These are phyloP conservation scores for Botrytis sinoallii DNA, from an alignment of 2,329 filamentous ascomycete genomes.

Conservation along the genomic window DNA sequence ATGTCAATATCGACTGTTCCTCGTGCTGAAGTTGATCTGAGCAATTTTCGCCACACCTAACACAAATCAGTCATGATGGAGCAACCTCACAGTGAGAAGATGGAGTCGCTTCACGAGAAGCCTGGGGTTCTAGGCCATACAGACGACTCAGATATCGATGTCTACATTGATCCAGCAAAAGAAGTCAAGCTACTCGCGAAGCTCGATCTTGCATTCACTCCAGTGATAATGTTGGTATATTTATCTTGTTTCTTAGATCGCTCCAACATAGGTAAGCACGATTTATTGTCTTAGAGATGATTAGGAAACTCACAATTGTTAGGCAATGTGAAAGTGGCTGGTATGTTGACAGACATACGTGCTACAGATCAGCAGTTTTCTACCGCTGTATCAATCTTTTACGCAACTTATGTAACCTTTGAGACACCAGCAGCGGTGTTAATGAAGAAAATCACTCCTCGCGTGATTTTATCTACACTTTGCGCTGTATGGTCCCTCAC, in stretches of 20 bases:
- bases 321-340: conserved; percentile 37
- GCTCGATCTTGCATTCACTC: conserved; percentile 47
- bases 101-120: conserved; percentile 4
- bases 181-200: conserved; percentile 48
- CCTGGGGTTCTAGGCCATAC: background rate
- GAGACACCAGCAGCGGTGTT: conserved; percentile 47
- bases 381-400: conserved; percentile 47
- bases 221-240: conserved; percentile 55
- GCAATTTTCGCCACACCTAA: background rate
- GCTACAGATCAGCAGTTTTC: conserved; percentile 24
- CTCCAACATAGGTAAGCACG: conserved; percentile 44
- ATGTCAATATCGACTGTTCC: background rate
- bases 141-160: conserved; percentile 12
- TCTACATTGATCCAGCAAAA: conserved; percentile 43
- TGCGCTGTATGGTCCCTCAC: conserved; percentile 44
- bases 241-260: conserved; percentile 54
- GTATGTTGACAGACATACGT: conserved; percentile 26
- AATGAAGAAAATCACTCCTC: conserved; percentile 47
- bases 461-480: conserved; percentile 40
- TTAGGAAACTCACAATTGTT: conserved; percentile 39
- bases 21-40: background rate
- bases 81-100: conserved; percentile 14
- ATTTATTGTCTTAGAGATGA: background rate
- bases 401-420: conserved; percentile 49
- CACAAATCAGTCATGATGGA: conserved; percentile 12